Evolutionary conservation across 208 protist species (phyloP).

Genomic region (Zelonia costaricensis): DNA sequence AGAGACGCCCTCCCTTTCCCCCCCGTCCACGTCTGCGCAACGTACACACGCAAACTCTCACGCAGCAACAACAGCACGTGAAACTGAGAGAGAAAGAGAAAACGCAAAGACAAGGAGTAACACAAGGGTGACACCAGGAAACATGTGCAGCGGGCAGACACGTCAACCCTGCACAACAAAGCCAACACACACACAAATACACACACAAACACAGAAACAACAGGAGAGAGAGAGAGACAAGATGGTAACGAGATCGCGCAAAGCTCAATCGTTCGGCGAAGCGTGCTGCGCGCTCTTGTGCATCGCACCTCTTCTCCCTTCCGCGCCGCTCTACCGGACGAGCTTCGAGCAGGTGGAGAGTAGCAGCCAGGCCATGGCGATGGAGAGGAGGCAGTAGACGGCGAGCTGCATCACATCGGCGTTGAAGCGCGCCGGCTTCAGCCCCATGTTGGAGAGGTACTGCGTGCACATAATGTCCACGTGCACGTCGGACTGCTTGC

Average conservation of each 20-base stretch:
- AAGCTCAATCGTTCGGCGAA: not conserved
- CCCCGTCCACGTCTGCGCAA: too few species aligned
- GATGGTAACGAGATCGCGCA: too few species aligned
- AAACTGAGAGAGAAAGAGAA: too few species aligned
- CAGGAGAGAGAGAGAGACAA: not conserved
- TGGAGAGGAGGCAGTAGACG: slow-evolving; percentile 57
- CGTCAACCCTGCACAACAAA: too few species aligned
- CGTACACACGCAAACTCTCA: too few species aligned
- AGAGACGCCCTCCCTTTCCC: too few species aligned
- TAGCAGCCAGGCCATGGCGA: slow-evolving; percentile 63
- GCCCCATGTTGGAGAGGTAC: slow-evolving; percentile 86
- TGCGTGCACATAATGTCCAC: slow-evolving; percentile 87
- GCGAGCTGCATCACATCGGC: slow-evolving; percentile 79
- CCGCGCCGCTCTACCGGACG: slow-evolving; percentile 42
- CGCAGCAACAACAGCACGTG: too few species aligned
- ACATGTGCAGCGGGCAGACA: not conserved
- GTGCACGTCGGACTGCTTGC: slow-evolving; percentile 47
- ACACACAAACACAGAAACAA: not conserved
- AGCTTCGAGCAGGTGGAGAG: slow-evolving; percentile 68
- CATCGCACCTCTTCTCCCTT: too few species aligned
- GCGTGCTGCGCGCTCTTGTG: not conserved
- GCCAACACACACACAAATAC: not conserved
- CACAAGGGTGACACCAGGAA: too few species aligned
- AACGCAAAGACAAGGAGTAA: too few species aligned
- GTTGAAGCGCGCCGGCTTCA: slow-evolving; percentile 68